Conservation (phyloP, 495 filamentous ascomycete genomes). For the Collariella sp. region DNA sequence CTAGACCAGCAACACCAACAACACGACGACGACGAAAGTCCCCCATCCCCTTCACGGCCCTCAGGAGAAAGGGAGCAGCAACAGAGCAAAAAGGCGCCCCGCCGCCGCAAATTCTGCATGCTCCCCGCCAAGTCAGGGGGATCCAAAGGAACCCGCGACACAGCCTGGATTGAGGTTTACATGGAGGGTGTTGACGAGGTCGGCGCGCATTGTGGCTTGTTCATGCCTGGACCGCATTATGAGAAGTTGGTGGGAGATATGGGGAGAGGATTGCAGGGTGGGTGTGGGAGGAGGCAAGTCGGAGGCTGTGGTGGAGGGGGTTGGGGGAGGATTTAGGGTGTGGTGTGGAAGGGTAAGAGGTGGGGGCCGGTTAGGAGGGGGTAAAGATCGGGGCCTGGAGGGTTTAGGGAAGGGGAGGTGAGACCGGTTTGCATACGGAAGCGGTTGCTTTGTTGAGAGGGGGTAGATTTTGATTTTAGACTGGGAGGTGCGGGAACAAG, state of each 20-base stretch:
- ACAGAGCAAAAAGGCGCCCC: neutral
- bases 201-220: conserved; percentile 74
- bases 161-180: conserved; percentile 64
- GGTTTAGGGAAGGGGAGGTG: no score
- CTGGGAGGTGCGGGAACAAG: no score
- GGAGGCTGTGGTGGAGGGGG: conserved; percentile 22
- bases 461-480: no score
- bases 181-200: conserved; percentile 83
- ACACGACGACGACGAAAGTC: neutral
- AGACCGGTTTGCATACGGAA: no score
- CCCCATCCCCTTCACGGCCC: neutral
- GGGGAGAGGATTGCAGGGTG: conserved; percentile 60
- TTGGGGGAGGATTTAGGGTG: neutral
- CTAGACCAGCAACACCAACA: neutral
- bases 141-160: conserved; percentile 41
- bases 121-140: conserved; percentile 43
- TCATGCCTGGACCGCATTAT: conserved; percentile 62
- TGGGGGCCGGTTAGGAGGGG: neutral
- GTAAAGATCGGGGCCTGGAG: no score
- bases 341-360: neutral
- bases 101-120: conserved; percentile 68
- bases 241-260: conserved; percentile 70
- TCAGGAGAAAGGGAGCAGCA: no score
- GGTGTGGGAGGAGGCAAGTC: conserved; percentile 51
- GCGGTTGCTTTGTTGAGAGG: no score